Evolutionary conservation across 2,329 filamentous ascomycete genomes (phyloP).

Genomic region (Aureobasidium sp.): DNA sequence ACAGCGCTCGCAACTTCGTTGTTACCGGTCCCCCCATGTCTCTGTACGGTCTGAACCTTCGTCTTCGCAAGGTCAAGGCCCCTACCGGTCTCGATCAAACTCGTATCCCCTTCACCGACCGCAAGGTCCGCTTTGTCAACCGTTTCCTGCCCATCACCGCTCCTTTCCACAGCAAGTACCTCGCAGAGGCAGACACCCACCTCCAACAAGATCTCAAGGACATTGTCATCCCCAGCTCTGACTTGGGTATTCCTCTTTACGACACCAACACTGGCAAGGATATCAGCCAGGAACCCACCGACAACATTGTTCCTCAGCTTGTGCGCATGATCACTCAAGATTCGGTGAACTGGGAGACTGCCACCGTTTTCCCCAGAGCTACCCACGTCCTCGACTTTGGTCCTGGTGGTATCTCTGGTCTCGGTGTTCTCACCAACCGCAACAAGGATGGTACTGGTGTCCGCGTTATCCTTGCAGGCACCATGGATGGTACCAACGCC

Average conservation of each 20-base stretch:
- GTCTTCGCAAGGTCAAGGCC: conserved; percentile 93
- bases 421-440: conserved; percentile 91
- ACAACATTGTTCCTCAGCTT: conserved; percentile 77
- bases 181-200: conserved; percentile 69
- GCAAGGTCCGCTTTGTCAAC: conserved; percentile 93
- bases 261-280: conserved; percentile 87
- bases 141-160: conserved; percentile 96
- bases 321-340: conserved; percentile 92
- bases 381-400: conserved; percentile 97
- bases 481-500: conserved; percentile 79
- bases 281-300: conserved; percentile 56
- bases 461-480: conserved; percentile 86
- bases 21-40: conserved; percentile 94
- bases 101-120: conserved; percentile 85
- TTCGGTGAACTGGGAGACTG: conserved; percentile 91
- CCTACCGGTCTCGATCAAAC: conserved; percentile 96
- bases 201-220: conserved; percentile 84
- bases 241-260: conserved; percentile 76
- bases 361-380: conserved; percentile 80
- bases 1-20: conserved; percentile 94
- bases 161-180: conserved; percentile 95
- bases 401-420: conserved; percentile 89
- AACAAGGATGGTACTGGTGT: conserved; percentile 99
- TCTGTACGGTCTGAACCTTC: conserved; percentile 88
- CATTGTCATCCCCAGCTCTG: conserved; percentile 63